A percentile compares a stretch with the other conserved stretches of the same genome.
phyloP scores from a whole-genome alignment of 352 stramenopile genomes.

The Peronosclerospora sorghi region DNA sequence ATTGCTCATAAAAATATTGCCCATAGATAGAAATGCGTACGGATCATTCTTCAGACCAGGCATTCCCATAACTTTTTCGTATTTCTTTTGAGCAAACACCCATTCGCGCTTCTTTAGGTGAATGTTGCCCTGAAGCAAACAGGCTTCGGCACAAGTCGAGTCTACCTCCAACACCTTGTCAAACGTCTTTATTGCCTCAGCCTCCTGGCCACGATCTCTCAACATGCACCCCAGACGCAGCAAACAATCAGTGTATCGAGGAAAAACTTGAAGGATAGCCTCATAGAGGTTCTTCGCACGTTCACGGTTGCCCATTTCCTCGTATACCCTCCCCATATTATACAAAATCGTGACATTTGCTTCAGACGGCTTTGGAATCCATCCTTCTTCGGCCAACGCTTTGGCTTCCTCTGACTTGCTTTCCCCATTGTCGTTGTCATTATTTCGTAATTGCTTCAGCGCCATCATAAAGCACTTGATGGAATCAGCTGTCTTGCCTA shows the following conservation, averaged over 20 bases:
- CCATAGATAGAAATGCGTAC: conserved; percentile 94
- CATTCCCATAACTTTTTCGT: conserved; percentile 90
- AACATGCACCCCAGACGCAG: conserved; percentile 90
- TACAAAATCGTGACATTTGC: conserved; percentile 91
- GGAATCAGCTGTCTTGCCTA: conserved; percentile 83
- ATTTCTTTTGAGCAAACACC: conserved; percentile 90
- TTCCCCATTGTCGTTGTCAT: conserved; percentile 23
- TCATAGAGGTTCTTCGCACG: conserved; percentile 89
- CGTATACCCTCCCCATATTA: conserved; percentile 92
- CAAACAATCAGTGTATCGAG: conserved; percentile 91
- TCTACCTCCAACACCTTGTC: conserved; percentile 89
- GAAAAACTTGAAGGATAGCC: conserved; percentile 87
- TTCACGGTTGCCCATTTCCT: conserved; percentile 86
- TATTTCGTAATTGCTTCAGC: conserved; percentile 44
- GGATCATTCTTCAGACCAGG: conserved; percentile 92
- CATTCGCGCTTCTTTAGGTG: conserved; percentile 92
- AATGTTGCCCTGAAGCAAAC: conserved; percentile 93
- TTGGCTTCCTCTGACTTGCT: conserved; percentile 27
- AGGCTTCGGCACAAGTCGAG: conserved; percentile 86
- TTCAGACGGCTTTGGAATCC: conserved; percentile 40
- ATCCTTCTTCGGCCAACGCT: conserved; percentile 22
- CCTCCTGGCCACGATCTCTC: conserved; percentile 88
- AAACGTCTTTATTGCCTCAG: conserved; percentile 83
- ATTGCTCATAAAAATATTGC: conserved; percentile 98
- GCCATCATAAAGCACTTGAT: conserved; percentile 86